Evolutionary conservation across 352 stramenopile genomes (phyloP).

Genomic region (Globisporangium nodosum): DNA sequence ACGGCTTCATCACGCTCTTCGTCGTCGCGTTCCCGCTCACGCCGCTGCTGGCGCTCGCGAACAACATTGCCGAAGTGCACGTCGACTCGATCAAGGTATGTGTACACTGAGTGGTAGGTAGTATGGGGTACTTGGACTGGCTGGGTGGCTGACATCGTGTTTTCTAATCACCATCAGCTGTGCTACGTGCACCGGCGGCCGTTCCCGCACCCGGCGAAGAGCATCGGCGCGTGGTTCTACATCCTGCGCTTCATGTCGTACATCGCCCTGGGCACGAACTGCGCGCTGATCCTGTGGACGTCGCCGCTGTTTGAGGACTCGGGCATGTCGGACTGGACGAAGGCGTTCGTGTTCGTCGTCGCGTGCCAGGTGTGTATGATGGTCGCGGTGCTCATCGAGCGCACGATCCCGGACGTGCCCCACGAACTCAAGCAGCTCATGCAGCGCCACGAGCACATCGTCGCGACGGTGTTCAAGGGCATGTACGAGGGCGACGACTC

Average conservation of each 20-base stretch:
- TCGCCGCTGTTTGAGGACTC: slow-evolving; percentile 56
- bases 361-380: slow-evolving; percentile 67
- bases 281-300: slow-evolving; percentile 76
- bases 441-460: slow-evolving; percentile 65
- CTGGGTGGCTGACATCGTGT: not conserved
- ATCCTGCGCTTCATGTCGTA: slow-evolving; percentile 81
- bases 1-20: slow-evolving; percentile 95
- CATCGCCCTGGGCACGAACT: slow-evolving; percentile 72
- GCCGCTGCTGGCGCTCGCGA: slow-evolving; percentile 83
- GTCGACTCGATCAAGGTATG: slow-evolving; percentile 75
- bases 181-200: slow-evolving; percentile 73
- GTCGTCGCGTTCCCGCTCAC: slow-evolving; percentile 92
- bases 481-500: slow-evolving; percentile 60
- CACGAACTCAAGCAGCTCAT: slow-evolving; percentile 48
- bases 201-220: slow-evolving; percentile 72
- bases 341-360: slow-evolving; percentile 66
- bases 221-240: slow-evolving; percentile 92
- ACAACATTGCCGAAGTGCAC: slow-evolving; percentile 91
- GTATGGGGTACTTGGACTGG: not conserved
- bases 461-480: slow-evolving; percentile 74
- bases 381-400: slow-evolving; percentile 56
- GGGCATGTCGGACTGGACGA: slow-evolving; percentile 26
- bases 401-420: slow-evolving; percentile 49
- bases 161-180: slow-evolving; percentile 16
- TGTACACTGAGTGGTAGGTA: not conserved